phyloP scores from a whole-genome alignment of 2,329 filamentous ascomycete species.

The Pseudogymnoascus sp. region DNA sequence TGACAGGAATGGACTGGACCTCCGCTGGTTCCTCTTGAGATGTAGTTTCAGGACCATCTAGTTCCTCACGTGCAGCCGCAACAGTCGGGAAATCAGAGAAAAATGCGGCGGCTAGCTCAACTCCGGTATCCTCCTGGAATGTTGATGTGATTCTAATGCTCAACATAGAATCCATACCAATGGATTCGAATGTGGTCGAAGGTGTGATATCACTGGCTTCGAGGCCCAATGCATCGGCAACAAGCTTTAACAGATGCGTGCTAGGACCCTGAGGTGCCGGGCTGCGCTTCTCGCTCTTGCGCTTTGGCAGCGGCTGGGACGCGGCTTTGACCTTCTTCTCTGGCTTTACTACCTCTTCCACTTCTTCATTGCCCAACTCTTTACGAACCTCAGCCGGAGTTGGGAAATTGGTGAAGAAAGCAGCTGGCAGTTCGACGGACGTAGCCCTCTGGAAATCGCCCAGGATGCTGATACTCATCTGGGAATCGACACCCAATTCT shows the following conservation, averaged over 20 bases:
- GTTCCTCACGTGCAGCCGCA: not conserved
- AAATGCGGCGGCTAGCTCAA: constrained; percentile 7
- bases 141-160: constrained; percentile 12
- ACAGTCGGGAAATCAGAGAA: constrained; percentile 7
- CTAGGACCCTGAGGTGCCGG: not conserved
- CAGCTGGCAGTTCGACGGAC: not conserved
- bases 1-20: not conserved
- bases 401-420: not conserved
- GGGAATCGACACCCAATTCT: constrained; percentile 53
- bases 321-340: not conserved
- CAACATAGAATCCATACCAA: constrained; percentile 16
- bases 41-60: not conserved
- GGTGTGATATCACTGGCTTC: constrained; percentile 10
- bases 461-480: constrained; percentile 34
- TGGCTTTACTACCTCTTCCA: not conserved
- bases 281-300: not conserved
- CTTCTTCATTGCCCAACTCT: not conserved
- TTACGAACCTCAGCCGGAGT: not conserved
- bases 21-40: not conserved
- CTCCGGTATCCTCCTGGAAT: constrained; percentile 11
- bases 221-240: constrained; percentile 13
- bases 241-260: not conserved
- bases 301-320: not conserved
- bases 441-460: not conserved
- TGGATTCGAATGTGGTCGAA: constrained; percentile 10